Base-by-base conservation (phyloP, 2,329 filamentous ascomycete genomes). In the Paecilomyces sp. region DNA sequence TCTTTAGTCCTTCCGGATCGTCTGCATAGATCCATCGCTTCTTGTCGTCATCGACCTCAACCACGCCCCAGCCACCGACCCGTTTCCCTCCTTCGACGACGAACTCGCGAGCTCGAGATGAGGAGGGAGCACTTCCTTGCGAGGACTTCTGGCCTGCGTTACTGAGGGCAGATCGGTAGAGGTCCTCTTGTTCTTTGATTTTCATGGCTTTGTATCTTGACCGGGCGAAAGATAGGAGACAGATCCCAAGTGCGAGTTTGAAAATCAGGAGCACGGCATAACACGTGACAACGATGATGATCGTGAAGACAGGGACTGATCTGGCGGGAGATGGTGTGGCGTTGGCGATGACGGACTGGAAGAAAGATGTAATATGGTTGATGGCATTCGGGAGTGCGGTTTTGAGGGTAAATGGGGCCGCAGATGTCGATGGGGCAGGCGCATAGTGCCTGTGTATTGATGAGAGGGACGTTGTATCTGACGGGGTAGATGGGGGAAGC, bases 41-140 rank as follows among this genome's bases (percentile, higher is more conserved):
- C 71, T 92, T 88, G 54, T 97, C 92, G 41, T 97, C 93, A 30
- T 89, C 90, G 0, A 97, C 85, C 70, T 97, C 94, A 0, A 96
- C 87, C 1, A 90, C 85, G 0, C 91, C 92, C 78, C 88, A 96
- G 0, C 90, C 90, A 0, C 93, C 93, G 2, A 91, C 79, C 1
- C 92, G 81, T 68, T 87, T 88, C 0, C 89, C 90, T 0, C 90
- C 91, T 3, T 88, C 85, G 0, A 90, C 87, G 12, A 85, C 51
- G 76, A 81, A 61, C 76, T 77, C 66, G 82, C 85, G 66, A 1
- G 65, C 62, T 3, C 65, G 67, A 9, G 65, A 33, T 12, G 31
- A 59, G 0, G 11, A 74, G 67, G 62, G 80, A 13, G 52, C 61
- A 9, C 57, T 59, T 47, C 41, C 41, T 18, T 58, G 51, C 24